Base-by-base conservation (phyloP, 2,329 filamentous ascomycete species). In the Cryphonectria parasitica region DNA sequence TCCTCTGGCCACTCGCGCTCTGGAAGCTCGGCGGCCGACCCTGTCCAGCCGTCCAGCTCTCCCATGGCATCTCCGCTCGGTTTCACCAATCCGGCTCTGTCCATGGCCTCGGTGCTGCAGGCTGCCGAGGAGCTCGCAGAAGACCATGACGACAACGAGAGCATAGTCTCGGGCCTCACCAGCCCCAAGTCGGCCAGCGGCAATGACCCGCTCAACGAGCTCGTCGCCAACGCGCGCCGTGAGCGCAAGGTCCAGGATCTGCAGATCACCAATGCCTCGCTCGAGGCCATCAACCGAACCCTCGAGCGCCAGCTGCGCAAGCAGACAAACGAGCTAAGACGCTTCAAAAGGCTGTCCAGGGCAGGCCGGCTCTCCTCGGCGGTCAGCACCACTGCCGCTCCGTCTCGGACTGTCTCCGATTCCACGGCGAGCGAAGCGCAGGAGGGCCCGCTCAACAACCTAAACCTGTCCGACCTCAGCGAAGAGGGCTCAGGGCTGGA, bases 241-340 rank as follows among this genome's bases (percentile, higher is more conserved):
- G 96, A 98, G 80, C 89, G 96, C 72, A 99, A 98, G 82, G 95
- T 99, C 0, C 88, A 98, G 75, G 96, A 99, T 79, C 84, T 99
- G 7, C 94, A 99, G 79, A 99, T 99, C 74, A 97, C 92, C 69
- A 99, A 99, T 77, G 96, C 94, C 0, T 98, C 95, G 1, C 86
- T 99, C 3, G 88, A 97, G 69, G 96, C 96, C 56, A 98, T 99
- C 82, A 99, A 99, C 78, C 88, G 95, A 67, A 96, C 94, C 0
- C 83, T 99, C 0, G 96, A 99, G 81, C 89, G 94, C 34, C 94
- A 98, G 78, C 87, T 99, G 76, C 90, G 94, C 36, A 97, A 97
- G 78, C 95, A 98, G 77, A 95, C 92, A 52, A 89, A 92, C 0
- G 96, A 99, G 78, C 80, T 99, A 43, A 90, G 96, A 70, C 88